A percentile compares a stretch with the other conserved stretches of the same genome.
Evolutionary conservation across 441 rosid genomes (phyloP).

Genomic region (Gossypium lobatum): DNA sequence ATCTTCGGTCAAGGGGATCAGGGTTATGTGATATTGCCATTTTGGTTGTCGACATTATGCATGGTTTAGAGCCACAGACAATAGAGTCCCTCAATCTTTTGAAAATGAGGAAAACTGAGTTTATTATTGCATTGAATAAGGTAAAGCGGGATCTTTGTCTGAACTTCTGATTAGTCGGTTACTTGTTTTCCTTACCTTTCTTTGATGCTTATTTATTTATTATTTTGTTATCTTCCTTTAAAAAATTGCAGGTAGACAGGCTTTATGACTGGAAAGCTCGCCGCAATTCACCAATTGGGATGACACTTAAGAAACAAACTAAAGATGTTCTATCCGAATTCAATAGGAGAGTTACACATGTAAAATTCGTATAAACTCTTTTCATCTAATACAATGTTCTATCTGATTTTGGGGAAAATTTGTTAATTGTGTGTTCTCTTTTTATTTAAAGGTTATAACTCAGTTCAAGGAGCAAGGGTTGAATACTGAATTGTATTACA

Average conservation of each 20-base stretch:
- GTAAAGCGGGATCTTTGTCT: conserved; percentile 26
- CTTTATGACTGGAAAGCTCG: conserved; percentile 85
- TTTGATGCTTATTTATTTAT: neutral
- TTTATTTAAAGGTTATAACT: conserved; percentile 46
- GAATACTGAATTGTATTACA: conserved; percentile 89
- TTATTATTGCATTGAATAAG: conserved; percentile 91
- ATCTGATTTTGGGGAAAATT: conserved; percentile 7
- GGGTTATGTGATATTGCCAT: conserved; percentile 96
- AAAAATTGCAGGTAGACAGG: conserved; percentile 70
- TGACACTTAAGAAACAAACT: conserved; percentile 71
- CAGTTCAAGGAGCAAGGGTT: conserved; percentile 90
- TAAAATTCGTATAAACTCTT: conserved; percentile 14
- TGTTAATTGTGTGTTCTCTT: conserved; percentile 11
- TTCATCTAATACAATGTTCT: conserved; percentile 4
- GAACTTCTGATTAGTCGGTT: neutral
- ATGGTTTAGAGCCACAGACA: conserved; percentile 92
- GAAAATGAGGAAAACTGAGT: conserved; percentile 83
- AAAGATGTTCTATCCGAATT: conserved; percentile 75
- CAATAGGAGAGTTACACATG: conserved; percentile 63
- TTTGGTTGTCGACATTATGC: conserved; percentile 95
- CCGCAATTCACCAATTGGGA: conserved; percentile 70
- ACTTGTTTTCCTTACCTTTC: neutral
- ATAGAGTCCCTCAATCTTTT: conserved; percentile 89
- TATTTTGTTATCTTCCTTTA: neutral
- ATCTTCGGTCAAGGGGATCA: conserved; percentile 89